Evolutionary conservation across 306 rosid species (phyloP).

Genomic region (Adenanthera pavonina): DNA sequence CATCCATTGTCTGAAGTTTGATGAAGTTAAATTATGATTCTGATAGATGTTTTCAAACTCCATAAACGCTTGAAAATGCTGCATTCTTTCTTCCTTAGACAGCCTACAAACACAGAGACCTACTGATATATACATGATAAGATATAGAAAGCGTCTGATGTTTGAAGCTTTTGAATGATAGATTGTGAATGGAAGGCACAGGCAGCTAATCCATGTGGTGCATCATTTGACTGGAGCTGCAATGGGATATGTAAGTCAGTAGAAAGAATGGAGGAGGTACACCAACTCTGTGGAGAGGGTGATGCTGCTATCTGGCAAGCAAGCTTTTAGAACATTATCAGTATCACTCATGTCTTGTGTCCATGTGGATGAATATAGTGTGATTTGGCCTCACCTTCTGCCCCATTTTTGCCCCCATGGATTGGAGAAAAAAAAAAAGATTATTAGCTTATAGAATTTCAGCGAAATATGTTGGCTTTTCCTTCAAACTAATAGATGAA

Average conservation of each 20-base stretch:
- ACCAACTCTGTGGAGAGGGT: constrained; percentile 62
- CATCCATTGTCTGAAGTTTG: background rate
- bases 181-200: constrained; percentile 65
- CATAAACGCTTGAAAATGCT: background rate
- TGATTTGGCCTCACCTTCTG: background rate
- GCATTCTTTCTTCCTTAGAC: too few relatives aligned
- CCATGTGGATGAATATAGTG: background rate
- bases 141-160: background rate
- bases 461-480: background rate
- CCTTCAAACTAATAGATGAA: too few relatives aligned
- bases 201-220: constrained; percentile 54
- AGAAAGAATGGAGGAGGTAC: constrained; percentile 60
- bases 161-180: constrained; percentile 23
- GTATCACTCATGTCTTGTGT: background rate
- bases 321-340: background rate
- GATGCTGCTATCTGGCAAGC: constrained; percentile 22
- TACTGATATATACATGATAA: background rate
- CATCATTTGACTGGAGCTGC: constrained; percentile 73
- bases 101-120: background rate
- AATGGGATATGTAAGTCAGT: constrained; percentile 65
- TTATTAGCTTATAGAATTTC: background rate
- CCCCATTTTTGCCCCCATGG: background rate
- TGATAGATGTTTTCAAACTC: background rate
- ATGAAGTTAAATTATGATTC: background rate
- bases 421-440: background rate